Evolutionary conservation across 306 rosid species (phyloP).

Genomic region (Adenanthera pavonina): DNA sequence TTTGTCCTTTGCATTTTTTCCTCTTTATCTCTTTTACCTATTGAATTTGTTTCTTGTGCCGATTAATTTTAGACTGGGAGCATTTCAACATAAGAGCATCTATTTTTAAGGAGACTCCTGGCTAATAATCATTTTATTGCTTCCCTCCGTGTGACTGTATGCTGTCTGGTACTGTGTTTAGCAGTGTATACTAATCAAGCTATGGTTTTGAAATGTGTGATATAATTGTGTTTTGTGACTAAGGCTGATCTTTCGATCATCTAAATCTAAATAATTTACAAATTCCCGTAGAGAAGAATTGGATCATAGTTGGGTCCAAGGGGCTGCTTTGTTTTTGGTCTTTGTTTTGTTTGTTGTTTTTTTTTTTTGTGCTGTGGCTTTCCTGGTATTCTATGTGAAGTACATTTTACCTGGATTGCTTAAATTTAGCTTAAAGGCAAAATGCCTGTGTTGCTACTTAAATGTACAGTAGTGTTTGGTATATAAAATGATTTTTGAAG

Average conservation of each 20-base stretch:
- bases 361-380: too few species aligned
- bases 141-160: not conserved
- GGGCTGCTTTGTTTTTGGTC: too few species aligned
- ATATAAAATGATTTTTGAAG: too few species aligned
- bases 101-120: slow-evolving; percentile 21
- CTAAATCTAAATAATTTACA: too few species aligned
- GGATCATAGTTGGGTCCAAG: not conserved
- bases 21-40: not conserved
- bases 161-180: not conserved
- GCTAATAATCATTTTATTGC: slow-evolving; percentile 22
- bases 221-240: not conserved
- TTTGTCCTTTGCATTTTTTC: slow-evolving; percentile 17
- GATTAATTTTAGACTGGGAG: slow-evolving; percentile 42
- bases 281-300: not conserved
- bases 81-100: not conserved
- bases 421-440: too few species aligned
- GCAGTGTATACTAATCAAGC: not conserved
- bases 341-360: too few species aligned
- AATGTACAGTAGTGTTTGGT: too few species aligned
- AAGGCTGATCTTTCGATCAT: too few species aligned
- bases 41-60: slow-evolving; percentile 37
- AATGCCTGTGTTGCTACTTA: too few species aligned
- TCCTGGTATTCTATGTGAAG: too few species aligned
- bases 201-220: not conserved
- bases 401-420: too few species aligned